phyloP scores from a whole-genome alignment of 2,329 filamentous ascomycete species.

The Xylaria multiplex region DNA sequence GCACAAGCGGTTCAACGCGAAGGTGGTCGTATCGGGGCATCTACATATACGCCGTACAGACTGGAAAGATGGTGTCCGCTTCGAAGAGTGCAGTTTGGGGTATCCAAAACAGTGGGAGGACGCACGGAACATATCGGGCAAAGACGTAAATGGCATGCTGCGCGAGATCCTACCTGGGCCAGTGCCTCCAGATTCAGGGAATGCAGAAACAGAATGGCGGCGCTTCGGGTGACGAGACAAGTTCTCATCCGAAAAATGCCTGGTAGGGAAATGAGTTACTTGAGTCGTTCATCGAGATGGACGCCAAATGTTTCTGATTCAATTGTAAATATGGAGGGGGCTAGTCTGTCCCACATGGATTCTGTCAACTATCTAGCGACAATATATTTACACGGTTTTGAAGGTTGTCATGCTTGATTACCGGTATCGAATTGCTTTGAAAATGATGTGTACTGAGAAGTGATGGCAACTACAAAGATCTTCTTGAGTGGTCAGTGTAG shows the following conservation, averaged over 20 bases:
- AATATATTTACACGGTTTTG: neutral
- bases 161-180: slow-evolving; percentile 52
- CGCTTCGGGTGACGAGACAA: slow-evolving; percentile 40
- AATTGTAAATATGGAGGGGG: neutral
- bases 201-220: slow-evolving; percentile 42
- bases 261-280: neutral
- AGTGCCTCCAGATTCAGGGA: slow-evolving; percentile 39
- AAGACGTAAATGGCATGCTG: slow-evolving; percentile 49
- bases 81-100: slow-evolving; percentile 53
- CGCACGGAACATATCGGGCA: slow-evolving; percentile 42
- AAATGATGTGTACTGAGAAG: neutral
- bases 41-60: slow-evolving; percentile 53
- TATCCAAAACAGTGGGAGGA: slow-evolving; percentile 53
- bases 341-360: neutral
- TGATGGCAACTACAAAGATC: too few species aligned
- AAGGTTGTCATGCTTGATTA: neutral
- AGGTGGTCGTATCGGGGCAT: slow-evolving; percentile 52
- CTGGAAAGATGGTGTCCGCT: slow-evolving; percentile 52
- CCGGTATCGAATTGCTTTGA: neutral
- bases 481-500: too few species aligned
- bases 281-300: neutral
- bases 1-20: slow-evolving; percentile 50
- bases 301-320: neutral
- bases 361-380: neutral
- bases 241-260: neutral